Percentiles rank a stretch among this genome's conserved stretches.
These are phyloP conservation scores for Ceratocystis smalleyi DNA, from an alignment of 2,329 filamentous ascomycete species.

Conservation along the genomic window DNA sequence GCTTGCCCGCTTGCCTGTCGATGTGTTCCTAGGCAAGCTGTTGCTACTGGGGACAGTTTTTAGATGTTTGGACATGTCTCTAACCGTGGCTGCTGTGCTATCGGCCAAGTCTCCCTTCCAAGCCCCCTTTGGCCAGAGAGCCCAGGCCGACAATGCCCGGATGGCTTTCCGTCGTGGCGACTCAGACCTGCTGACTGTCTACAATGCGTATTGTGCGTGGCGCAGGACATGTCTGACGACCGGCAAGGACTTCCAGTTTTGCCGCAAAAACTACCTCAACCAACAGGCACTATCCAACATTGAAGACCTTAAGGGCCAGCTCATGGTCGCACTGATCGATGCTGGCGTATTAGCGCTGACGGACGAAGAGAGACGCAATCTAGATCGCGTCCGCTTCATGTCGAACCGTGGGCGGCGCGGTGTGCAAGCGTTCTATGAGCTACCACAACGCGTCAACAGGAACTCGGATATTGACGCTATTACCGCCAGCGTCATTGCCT, in stretches of 20 bases:
- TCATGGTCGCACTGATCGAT: conserved; percentile 71
- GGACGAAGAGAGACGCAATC: conserved; percentile 50
- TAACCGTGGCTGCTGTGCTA: conserved; percentile 83
- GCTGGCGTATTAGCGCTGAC: conserved; percentile 68
- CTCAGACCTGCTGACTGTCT: conserved; percentile 81
- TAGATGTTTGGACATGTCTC: conserved; percentile 75
- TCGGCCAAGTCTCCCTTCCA: conserved; percentile 92
- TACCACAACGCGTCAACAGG: conserved; percentile 57
- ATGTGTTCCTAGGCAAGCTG: conserved; percentile 89
- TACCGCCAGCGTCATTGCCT: conserved; percentile 68
- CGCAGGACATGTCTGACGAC: conserved; percentile 61
- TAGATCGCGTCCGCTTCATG: conserved; percentile 54
- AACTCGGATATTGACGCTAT: conserved; percentile 71
- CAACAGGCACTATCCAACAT: conserved; percentile 81
- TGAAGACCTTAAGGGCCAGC: conserved; percentile 86
- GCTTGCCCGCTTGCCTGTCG: conserved; percentile 73
- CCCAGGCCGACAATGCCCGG: conserved; percentile 66
- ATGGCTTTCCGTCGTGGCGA: conserved; percentile 69
- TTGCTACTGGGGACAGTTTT: conserved; percentile 77
- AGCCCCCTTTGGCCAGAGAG: conserved; percentile 66
- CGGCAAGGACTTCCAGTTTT: conserved; percentile 71
- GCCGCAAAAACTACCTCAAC: conserved; percentile 84
- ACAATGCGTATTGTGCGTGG: conserved; percentile 88
- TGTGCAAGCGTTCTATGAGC: conserved; percentile 62
- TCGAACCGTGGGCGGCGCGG: conserved; percentile 32